Conservation (phyloP, 345 rosid species). For the Turritis glabra region DNA sequence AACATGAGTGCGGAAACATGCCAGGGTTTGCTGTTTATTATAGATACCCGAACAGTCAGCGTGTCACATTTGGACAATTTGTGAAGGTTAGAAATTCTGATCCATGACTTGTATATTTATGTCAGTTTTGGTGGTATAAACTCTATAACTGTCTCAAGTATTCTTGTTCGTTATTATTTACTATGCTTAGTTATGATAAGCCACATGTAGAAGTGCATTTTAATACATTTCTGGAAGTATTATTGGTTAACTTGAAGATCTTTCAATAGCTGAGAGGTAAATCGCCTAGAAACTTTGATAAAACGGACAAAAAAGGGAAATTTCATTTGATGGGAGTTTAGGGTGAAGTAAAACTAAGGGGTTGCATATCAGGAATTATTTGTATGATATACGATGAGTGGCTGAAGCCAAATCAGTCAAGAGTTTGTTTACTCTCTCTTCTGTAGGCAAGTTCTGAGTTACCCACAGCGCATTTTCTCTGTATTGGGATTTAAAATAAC, state of each 20-base stretch:
- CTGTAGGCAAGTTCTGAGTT: constrained; percentile 6
- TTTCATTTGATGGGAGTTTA: constrained; percentile 5
- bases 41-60: constrained; percentile 93
- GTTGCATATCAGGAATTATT: background rate
- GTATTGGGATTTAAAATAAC: background rate
- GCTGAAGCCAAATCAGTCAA: constrained; percentile 6
- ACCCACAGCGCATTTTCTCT: background rate
- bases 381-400: background rate
- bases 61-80: constrained; percentile 97
- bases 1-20: constrained; percentile 96
- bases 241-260: constrained; percentile 7
- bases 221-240: constrained; percentile 12
- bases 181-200: constrained; percentile 1
- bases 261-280: constrained; percentile 18
- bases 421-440: background rate
- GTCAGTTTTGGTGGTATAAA: background rate
- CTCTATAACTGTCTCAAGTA: background rate
- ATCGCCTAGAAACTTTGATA: too few species aligned
- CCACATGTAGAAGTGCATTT: background rate
- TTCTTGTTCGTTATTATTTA: constrained; percentile 6
- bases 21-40: constrained; percentile 99
- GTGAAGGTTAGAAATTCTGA: constrained; percentile 69
- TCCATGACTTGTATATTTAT: constrained; percentile 1
- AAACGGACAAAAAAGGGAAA: background rate
- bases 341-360: background rate